Conservation (phyloP, 495 filamentous ascomycete genomes). For the Podospora bellae-mahoneyi region DNA sequence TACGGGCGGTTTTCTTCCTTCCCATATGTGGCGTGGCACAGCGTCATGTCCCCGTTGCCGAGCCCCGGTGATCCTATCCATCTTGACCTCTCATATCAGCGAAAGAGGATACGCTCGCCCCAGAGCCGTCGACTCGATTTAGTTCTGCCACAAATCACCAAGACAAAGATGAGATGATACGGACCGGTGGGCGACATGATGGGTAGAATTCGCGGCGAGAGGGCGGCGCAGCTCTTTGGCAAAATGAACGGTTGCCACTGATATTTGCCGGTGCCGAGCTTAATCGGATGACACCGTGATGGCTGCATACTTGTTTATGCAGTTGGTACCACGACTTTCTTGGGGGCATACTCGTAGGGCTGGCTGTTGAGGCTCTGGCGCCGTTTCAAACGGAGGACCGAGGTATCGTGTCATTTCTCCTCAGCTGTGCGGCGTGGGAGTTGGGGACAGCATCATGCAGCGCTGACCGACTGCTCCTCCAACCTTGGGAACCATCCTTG, state of each 20-base stretch:
- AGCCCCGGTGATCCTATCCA: background rate
- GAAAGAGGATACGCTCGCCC: background rate
- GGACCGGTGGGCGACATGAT: background rate
- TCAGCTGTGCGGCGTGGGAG: background rate
- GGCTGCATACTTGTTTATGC: background rate
- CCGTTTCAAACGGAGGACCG: background rate
- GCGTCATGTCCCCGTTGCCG: background rate
- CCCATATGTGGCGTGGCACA: background rate
- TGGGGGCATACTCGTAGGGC: background rate
- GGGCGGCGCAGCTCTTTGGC: background rate
- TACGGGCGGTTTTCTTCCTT: background rate
- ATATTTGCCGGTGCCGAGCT: background rate
- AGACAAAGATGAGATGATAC: background rate
- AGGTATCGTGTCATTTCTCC: background rate
- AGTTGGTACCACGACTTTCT: background rate
- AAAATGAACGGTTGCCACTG: background rate
- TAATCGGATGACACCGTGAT: conserved; percentile 5
- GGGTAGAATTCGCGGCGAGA: background rate
- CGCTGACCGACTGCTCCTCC: background rate
- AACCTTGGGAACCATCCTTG: background rate
- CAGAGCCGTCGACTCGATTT: background rate
- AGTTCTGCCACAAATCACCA: background rate
- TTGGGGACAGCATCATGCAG: background rate
- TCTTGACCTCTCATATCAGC: background rate
- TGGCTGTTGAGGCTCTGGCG: conserved; percentile 1